A percentile compares a stretch with the other conserved stretches of the same genome.
These are phyloP conservation scores for Boletus vinaceobasis DNA, from an alignment of 768 basidiomycete genomes.

Conservation along the genomic window DNA sequence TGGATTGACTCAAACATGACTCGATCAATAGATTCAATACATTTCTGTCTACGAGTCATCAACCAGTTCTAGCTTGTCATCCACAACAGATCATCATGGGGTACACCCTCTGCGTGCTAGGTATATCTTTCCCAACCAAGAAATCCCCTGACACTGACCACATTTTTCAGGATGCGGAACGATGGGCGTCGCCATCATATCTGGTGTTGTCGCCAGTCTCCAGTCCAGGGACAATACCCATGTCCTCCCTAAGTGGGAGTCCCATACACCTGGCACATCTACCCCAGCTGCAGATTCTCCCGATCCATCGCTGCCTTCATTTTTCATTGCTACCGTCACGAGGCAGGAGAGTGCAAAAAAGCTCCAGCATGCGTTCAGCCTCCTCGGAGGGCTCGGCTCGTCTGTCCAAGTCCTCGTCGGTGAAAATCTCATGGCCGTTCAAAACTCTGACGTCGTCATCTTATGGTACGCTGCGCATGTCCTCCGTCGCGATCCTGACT, in stretches of 20 bases:
- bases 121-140: conserved; percentile 31
- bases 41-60: neutral
- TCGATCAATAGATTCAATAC: neutral
- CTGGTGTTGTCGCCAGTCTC: conserved; percentile 86
- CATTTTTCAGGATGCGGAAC: conserved; percentile 82
- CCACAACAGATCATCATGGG: conserved; percentile 53
- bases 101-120: conserved; percentile 88
- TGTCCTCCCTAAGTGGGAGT: conserved; percentile 55
- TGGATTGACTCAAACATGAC: neutral
- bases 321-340: conserved; percentile 86
- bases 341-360: conserved; percentile 70
- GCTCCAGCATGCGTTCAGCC: conserved; percentile 57
- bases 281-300: conserved; percentile 54
- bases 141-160: conserved; percentile 13
- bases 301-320: conserved; percentile 71
- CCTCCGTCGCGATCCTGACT: neutral
- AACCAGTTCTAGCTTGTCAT: neutral
- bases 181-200: conserved; percentile 94
- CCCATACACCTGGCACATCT: conserved; percentile 67
- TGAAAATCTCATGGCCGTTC: conserved; percentile 69
- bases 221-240: conserved; percentile 42
- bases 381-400: conserved; percentile 56
- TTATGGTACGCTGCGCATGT: conserved; percentile 61
- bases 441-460: conserved; percentile 78
- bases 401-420: conserved; percentile 69